Evolutionary conservation across 140 eudicot genomes (phyloP).

Genomic region (Stevia rebaudiana): DNA sequence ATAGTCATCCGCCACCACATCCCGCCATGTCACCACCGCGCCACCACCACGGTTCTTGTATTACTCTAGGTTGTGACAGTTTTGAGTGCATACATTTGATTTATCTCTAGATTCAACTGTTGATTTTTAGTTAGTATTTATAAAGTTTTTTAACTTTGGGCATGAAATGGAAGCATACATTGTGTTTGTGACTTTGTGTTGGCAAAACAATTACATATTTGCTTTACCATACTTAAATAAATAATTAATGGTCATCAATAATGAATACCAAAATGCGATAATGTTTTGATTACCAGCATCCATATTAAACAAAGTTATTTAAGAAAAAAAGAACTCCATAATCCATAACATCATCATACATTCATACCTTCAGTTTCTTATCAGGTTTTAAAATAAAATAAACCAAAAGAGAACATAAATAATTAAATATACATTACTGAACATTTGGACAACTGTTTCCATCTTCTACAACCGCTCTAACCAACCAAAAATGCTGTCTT

Average conservation of each 20-base stretch:
- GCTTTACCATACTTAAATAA: slow-evolving; percentile 7
- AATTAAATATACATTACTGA: no score
- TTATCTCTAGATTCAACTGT: slow-evolving; percentile 9
- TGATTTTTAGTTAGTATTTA: slow-evolving; percentile 9
- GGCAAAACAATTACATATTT: slow-evolving; percentile 8
- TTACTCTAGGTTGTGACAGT: neutral
- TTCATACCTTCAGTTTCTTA: slow-evolving; percentile 9
- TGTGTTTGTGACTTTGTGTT: no score
- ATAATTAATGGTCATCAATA: neutral
- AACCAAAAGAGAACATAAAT: slow-evolving; percentile 1
- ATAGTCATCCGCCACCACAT: neutral
- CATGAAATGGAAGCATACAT: neutral
- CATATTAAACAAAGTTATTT: slow-evolving; percentile 2
- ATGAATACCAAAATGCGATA: neutral
- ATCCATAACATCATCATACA: slow-evolving; percentile 11
- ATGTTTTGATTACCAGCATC: slow-evolving; percentile 9
- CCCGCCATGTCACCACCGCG: neutral
- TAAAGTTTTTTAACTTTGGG: slow-evolving; percentile 6
- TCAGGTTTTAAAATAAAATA: neutral
- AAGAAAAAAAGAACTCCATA: slow-evolving; percentile 16
- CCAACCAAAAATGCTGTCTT: slow-evolving; percentile 66
- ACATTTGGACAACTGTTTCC: neutral
- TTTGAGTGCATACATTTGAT: neutral
- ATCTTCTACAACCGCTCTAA: slow-evolving; percentile 35
- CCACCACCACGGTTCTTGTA: neutral